Evolutionary conservation across 2,329 filamentous ascomycete genomes (phyloP).

Genomic region (Pseudogymnoascus sp.): DNA sequence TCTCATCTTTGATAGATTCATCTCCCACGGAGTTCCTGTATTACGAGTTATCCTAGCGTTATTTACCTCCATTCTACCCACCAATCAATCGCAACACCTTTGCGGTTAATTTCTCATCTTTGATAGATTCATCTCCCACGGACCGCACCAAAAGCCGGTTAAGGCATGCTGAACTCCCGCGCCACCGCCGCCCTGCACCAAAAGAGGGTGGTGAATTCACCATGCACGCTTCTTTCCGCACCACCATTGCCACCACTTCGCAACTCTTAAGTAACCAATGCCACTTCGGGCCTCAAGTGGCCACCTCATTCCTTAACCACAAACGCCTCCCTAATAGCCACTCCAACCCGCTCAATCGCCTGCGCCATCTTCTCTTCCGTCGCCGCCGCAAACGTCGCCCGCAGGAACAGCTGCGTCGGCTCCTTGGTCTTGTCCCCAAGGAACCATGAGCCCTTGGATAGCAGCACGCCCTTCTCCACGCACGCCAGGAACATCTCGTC

Average conservation of each 20-base stretch:
- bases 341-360: constrained; percentile 67
- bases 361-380: constrained; percentile 60
- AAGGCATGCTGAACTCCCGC: background rate
- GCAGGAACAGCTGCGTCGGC: constrained; percentile 59
- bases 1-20: background rate
- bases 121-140: background rate
- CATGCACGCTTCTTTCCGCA: background rate
- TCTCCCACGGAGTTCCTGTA: background rate
- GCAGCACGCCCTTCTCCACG: constrained; percentile 68
- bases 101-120: background rate
- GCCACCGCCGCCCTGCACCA: background rate
- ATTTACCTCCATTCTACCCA: background rate
- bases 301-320: constrained; percentile 19
- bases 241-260: background rate
- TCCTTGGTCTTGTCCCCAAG: constrained; percentile 47
- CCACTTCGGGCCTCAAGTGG: background rate
- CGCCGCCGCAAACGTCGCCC: constrained; percentile 82
- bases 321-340: constrained; percentile 59
- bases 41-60: background rate
- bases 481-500: constrained; percentile 75
- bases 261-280: background rate
- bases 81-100: background rate
- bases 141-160: background rate
- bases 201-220: background rate
- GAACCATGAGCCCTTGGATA: constrained; percentile 89